phyloP scores from a whole-genome alignment of 371 early-diverging fungal species.

The Syncephalastrum racemosum region DNA sequence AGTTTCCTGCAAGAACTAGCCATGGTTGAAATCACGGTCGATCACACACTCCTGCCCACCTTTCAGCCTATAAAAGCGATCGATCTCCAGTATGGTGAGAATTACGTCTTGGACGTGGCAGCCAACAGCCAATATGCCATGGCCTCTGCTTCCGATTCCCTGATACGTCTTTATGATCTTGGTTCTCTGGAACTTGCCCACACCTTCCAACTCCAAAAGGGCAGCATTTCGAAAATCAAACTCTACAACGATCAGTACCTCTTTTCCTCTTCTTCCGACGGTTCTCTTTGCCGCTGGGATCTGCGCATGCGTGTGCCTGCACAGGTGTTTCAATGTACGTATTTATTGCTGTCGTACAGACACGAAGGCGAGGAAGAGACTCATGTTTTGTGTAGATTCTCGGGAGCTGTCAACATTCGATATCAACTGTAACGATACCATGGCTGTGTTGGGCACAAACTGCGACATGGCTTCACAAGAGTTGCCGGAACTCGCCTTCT shows the following conservation, averaged over 20 bases:
- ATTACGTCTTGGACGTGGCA: conserved; percentile 69
- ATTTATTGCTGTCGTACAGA: background rate
- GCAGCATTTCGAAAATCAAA: conserved; percentile 62
- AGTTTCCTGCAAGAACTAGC: background rate
- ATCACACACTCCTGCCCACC: conserved; percentile 25
- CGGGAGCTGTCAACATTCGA: conserved; percentile 69
- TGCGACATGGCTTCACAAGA: conserved; percentile 31
- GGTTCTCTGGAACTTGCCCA: conserved; percentile 46
- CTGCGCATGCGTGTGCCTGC: conserved; percentile 54
- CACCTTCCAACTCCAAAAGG: conserved; percentile 49
- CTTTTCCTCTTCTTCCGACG: conserved; percentile 65
- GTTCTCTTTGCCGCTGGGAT: conserved; percentile 71
- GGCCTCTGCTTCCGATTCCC: conserved; percentile 67
- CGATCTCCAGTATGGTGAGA: conserved; percentile 45
- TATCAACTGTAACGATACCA: conserved; percentile 58
- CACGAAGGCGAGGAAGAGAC: conserved; percentile 1
- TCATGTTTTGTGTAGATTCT: conserved; percentile 27
- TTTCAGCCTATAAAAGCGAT: conserved; percentile 37
- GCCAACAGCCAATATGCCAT: conserved; percentile 56
- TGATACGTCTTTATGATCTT: conserved; percentile 69
- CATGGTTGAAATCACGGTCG: conserved; percentile 14
- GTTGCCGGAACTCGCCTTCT: conserved; percentile 71
- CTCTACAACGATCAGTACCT: conserved; percentile 59
- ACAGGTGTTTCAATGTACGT: conserved; percentile 62
- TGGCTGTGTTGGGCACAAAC: conserved; percentile 77